Conservation (phyloP, 2,329 filamentous ascomycete species). For the Bipolaris oryzae region DNA sequence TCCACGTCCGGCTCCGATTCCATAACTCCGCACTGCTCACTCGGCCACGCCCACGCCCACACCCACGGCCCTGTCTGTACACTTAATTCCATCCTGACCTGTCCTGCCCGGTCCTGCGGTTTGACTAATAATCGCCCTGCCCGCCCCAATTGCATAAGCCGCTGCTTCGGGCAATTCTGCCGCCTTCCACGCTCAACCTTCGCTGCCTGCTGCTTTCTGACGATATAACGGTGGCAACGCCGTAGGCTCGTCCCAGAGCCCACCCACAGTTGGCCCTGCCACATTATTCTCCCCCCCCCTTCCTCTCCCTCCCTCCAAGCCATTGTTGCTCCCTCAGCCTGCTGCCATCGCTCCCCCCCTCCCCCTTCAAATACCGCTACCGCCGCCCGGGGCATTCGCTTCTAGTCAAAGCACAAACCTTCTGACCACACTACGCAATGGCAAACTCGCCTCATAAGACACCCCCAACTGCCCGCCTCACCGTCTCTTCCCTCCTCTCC, state of each 20-base stretch:
- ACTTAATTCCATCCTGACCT: not conserved
- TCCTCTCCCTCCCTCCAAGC: not conserved
- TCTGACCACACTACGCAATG: slow-evolving; percentile 31
- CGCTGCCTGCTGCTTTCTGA: slow-evolving; percentile 19
- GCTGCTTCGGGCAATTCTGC: slow-evolving; percentile 35
- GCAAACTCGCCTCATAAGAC: slow-evolving; percentile 38
- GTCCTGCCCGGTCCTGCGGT: not conserved
- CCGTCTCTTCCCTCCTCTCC: slow-evolving; percentile 49
- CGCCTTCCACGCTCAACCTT: slow-evolving; percentile 39
- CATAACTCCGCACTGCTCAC: slow-evolving; percentile 31
- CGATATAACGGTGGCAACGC: slow-evolving; percentile 16
- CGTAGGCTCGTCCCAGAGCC: slow-evolving; percentile 18
- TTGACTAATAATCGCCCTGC: not conserved
- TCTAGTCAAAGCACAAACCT: slow-evolving; percentile 27
- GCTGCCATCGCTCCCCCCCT: slow-evolving; percentile 16
- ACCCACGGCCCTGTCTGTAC: not conserved
- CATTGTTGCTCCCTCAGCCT: slow-evolving; percentile 16
- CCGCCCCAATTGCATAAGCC: slow-evolving; percentile 32
- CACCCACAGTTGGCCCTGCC: slow-evolving; percentile 19
- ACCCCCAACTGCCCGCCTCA: slow-evolving; percentile 40
- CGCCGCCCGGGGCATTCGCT: slow-evolving; percentile 7
- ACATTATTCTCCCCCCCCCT: not conserved
- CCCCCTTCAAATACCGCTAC: slow-evolving; percentile 12
- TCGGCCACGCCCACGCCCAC: not conserved
- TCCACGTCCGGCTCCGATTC: too few relatives aligned